Evolutionary conservation across 805 yeast species (phyloP).

Genomic region (Nakazawaea pomicola): DNA sequence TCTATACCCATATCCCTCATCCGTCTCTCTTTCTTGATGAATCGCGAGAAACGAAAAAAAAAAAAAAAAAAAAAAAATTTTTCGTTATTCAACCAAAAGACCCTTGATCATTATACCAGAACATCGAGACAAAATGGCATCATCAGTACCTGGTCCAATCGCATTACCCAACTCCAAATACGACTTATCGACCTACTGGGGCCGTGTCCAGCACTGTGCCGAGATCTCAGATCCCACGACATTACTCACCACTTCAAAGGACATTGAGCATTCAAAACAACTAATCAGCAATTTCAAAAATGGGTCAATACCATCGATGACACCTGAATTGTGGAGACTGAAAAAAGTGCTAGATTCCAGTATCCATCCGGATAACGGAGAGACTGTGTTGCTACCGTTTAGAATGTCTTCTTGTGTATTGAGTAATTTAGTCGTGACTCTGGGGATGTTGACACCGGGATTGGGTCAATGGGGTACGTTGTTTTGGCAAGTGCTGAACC

Average conservation of each 20-base stretch:
- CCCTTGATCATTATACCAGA: background rate
- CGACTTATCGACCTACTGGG: conserved; percentile 82
- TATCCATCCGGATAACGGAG: conserved; percentile 95
- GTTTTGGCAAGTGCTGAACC: conserved; percentile 98
- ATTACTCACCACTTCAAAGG: conserved; percentile 65
- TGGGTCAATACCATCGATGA: conserved; percentile 60
- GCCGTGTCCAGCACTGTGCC: conserved; percentile 92
- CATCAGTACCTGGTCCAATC: conserved; percentile 79
- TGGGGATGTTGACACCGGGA: conserved; percentile 96
- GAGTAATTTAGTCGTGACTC: conserved; percentile 90
- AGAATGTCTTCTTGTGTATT: conserved; percentile 96
- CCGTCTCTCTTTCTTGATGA: no score
- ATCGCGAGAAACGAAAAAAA: no score
- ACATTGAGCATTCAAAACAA: conserved; percentile 59
- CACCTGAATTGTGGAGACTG: conserved; percentile 84
- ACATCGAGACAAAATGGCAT: conserved; percentile 55
- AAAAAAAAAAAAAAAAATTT: no score
- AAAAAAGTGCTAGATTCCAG: conserved; percentile 86
- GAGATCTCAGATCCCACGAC: conserved; percentile 90
- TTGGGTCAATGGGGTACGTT: conserved; percentile 85
- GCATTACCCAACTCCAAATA: conserved; percentile 75
- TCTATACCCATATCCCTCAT: no score
- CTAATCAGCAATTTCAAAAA: conserved; percentile 67
- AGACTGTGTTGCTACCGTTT: conserved; percentile 87
- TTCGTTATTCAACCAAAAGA: no score